Evolutionary conservation across 2,329 filamentous ascomycete genomes (phyloP), one percentile per base, ranked within the genome.

Genomic region (Kalmusia sp.): DNA sequence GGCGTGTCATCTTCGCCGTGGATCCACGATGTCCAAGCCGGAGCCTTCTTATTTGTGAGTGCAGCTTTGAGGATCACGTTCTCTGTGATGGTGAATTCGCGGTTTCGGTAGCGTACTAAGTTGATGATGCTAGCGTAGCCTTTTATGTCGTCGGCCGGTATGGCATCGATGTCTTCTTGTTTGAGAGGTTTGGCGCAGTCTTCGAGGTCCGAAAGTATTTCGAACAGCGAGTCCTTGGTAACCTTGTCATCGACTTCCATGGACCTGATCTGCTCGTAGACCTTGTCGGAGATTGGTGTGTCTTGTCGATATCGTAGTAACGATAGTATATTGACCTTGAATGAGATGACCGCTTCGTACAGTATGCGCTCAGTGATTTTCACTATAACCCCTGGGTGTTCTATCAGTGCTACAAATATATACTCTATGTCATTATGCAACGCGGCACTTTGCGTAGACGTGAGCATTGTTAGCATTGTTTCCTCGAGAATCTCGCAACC

Each of bases 51-150:
- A 37, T 7, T 37, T 7, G 33, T n/a, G 15, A n/a, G 15, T 19
- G 33, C 14, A n/a, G 33, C 25, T 5, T 17, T 30, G 8, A 38
- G 7, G 8, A 49, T 31, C 8, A 30, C 6, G 2, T 34, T 12
- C n/a, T 12, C 6, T 7, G 46, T 49, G n/a, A 49, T 40, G 15
- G 2, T 25, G 12, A 49, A 24, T 2, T 40, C 46, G 2, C 3
- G 14, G 19, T 12, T 33, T 11, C 46, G 25, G 17, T 49, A 40
- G 3, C 46, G 46, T 8, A 49, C 17, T 6, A 49, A 19, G 12
- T 49, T 49, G 12, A 49, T 15, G 15, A 49, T 27, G 25, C 25
- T 31, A 11, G 35, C 21, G 12, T 49, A 49, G 15, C 27, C 46
- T 2, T 1, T 8, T 15, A 30, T 25, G 7, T 25, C 12, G 3